Evolutionary conservation across 1,284 basidiomycete species (phyloP).

Genomic region (Marasmius fiardii): DNA sequence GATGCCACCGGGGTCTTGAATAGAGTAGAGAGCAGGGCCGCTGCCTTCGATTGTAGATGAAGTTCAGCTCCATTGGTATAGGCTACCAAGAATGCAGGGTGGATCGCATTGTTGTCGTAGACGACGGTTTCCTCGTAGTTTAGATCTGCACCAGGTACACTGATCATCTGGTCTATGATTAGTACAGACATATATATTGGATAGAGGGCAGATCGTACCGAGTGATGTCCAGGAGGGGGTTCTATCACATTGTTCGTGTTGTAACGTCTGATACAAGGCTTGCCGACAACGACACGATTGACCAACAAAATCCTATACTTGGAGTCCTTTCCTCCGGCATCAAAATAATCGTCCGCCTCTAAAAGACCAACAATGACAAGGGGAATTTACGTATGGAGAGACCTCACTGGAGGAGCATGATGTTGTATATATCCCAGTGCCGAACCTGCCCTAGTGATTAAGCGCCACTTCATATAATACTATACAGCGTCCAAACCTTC

Average conservation of each 20-base stretch:
- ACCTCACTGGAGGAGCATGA: constrained; percentile 53
- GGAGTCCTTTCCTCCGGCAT: constrained; percentile 35
- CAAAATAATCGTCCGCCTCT: constrained; percentile 62
- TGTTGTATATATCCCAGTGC: constrained; percentile 59
- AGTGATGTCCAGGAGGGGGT: constrained; percentile 53
- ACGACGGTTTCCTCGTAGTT: constrained; percentile 28
- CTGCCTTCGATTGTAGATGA: neutral
- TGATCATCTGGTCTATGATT: constrained; percentile 32
- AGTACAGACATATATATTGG: constrained; percentile 1
- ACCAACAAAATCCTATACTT: constrained; percentile 45
- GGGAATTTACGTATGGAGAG: neutral
- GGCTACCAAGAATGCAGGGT: constrained; percentile 11
- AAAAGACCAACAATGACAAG: neutral
- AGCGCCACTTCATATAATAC: constrained; percentile 1
- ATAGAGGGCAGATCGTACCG: constrained; percentile 35
- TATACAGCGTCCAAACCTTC: constrained; percentile 28
- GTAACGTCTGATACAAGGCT: constrained; percentile 39
- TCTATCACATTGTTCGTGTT: constrained; percentile 43
- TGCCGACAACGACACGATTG: constrained; percentile 60
- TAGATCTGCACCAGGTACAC: constrained; percentile 50
- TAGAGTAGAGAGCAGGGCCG: neutral
- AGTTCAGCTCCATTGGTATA: neutral
- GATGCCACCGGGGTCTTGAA: constrained; percentile 5
- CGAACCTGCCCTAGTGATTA: constrained; percentile 39
- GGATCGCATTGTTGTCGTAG: constrained; percentile 15